Conservation (phyloP, 805 yeast genomes). For the Candida broadrunensis region DNA sequence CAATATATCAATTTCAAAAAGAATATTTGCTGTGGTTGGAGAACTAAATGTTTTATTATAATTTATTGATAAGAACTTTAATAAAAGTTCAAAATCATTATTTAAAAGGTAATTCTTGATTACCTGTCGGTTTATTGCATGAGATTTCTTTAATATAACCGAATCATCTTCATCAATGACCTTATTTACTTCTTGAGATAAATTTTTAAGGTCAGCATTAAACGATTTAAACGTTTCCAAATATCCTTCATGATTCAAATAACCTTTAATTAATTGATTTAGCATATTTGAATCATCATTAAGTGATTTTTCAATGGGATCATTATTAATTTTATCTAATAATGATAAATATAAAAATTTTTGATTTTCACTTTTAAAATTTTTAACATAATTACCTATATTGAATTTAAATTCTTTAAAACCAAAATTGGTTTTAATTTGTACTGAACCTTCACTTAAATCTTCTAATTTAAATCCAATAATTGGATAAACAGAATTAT, state of each 20-base stretch:
- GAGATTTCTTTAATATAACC: conserved; percentile 12
- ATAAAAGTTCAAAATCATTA: conserved; percentile 21
- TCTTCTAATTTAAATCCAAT: conserved; percentile 30
- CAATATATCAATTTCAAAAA: conserved; percentile 24
- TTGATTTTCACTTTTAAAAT: conserved; percentile 36
- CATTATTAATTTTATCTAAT: conserved; percentile 16
- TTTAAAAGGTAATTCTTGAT: conserved; percentile 18
- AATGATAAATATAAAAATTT: conserved; percentile 16
- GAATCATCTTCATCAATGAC: conserved; percentile 8
- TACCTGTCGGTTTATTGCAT: conserved; percentile 21
- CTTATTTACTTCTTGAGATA: conserved; percentile 13
- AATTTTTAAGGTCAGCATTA: conserved; percentile 24
- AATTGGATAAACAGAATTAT: conserved; percentile 32
- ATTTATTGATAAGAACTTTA: conserved; percentile 16
- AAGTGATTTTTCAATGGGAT: conserved; percentile 16
- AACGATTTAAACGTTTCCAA: conserved; percentile 33
- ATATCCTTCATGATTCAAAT: conserved; percentile 38
- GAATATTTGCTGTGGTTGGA: conserved; percentile 11
- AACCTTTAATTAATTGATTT: conserved; percentile 34
- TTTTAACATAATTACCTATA: conserved; percentile 50
- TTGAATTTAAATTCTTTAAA: conserved; percentile 57
- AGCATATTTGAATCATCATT: conserved; percentile 25
- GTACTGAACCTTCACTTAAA: conserved; percentile 26
- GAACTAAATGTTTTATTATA: conserved; percentile 13
- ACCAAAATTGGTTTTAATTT: conserved; percentile 54